These are phyloP conservation scores for Candida frijolesensis DNA, from an alignment of 1,139 yeast genomes.

Conservation along the genomic window DNA sequence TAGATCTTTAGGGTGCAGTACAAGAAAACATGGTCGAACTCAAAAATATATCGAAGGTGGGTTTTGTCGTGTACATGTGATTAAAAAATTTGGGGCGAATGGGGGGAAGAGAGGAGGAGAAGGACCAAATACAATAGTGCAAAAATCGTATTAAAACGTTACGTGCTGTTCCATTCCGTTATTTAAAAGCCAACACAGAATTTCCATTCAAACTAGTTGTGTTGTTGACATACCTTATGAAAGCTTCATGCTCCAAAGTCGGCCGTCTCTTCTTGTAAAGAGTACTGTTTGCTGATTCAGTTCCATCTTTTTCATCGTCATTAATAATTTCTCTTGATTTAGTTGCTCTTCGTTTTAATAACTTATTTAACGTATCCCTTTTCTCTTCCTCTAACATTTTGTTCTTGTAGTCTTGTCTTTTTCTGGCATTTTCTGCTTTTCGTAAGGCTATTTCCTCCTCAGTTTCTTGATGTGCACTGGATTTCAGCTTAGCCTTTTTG, in stretches of 20 bases:
- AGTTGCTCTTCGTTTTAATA: slow-evolving; percentile 80
- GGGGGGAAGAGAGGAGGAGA: not conserved
- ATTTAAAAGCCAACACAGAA: slow-evolving; percentile 22
- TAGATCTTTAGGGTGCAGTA: too few species aligned
- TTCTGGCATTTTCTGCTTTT: slow-evolving; percentile 86
- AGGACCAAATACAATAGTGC: not conserved
- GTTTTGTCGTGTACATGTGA: too few species aligned
- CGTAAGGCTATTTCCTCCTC: slow-evolving; percentile 84
- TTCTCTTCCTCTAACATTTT: slow-evolving; percentile 90
- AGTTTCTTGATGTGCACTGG: slow-evolving; percentile 53
- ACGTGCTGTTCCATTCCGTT: not conserved
- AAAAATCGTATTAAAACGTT: too few species aligned
- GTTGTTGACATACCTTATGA: slow-evolving; percentile 30
- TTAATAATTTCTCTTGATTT: slow-evolving; percentile 51
- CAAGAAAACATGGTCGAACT: too few species aligned
- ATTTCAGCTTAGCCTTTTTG: slow-evolving; percentile 19
- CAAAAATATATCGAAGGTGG: too few species aligned
- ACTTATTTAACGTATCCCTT: slow-evolving; percentile 82
- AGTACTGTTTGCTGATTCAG: not conserved
- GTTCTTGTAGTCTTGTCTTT: slow-evolving; percentile 82
- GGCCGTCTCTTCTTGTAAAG: slow-evolving; percentile 39
- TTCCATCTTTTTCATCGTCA: slow-evolving; percentile 33
- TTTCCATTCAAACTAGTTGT: slow-evolving; percentile 22
- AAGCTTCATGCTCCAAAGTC: slow-evolving; percentile 34
- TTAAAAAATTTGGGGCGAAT: too few species aligned